These are phyloP conservation scores for Fusarium sororula DNA, from an alignment of 2,329 filamentous ascomycete species.

Conservation along the genomic window DNA sequence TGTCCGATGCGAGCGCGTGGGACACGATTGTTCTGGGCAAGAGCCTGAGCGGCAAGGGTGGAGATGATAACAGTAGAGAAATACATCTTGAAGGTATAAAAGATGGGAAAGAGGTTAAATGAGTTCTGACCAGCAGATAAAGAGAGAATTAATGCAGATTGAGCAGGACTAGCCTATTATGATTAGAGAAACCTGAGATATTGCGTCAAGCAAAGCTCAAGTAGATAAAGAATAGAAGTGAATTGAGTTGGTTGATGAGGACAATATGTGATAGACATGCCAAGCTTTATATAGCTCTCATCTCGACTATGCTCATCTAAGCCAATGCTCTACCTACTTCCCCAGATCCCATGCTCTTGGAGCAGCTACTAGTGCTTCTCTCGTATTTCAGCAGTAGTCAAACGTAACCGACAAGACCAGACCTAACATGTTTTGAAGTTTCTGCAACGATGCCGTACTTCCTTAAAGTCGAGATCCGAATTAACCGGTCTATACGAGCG, in stretches of 20 bases:
- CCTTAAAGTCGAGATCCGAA: background rate
- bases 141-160: background rate
- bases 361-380: background rate
- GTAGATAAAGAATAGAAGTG: background rate
- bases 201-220: constrained; percentile 21
- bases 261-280: background rate
- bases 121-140: constrained; percentile 14
- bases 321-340: background rate
- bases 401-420: background rate
- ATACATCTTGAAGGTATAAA: background rate
- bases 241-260: background rate
- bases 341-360: background rate
- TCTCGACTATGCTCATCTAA: background rate
- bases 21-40: background rate
- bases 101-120: background rate
- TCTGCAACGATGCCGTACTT: background rate
- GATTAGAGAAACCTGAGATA: background rate
- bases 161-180: background rate
- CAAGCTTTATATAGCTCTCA: constrained; percentile 6
- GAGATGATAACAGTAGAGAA: constrained; percentile 8
- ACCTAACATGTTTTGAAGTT: background rate
- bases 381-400: background rate
- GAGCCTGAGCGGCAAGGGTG: constrained; percentile 16
- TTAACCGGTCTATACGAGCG: background rate
- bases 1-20: background rate